A percentile compares a stretch with the other conserved stretches of the same genome.
These are phyloP conservation scores for Fusarium paranaense DNA, from an alignment of 2,329 filamentous ascomycete genomes.

Conservation along the genomic window DNA sequence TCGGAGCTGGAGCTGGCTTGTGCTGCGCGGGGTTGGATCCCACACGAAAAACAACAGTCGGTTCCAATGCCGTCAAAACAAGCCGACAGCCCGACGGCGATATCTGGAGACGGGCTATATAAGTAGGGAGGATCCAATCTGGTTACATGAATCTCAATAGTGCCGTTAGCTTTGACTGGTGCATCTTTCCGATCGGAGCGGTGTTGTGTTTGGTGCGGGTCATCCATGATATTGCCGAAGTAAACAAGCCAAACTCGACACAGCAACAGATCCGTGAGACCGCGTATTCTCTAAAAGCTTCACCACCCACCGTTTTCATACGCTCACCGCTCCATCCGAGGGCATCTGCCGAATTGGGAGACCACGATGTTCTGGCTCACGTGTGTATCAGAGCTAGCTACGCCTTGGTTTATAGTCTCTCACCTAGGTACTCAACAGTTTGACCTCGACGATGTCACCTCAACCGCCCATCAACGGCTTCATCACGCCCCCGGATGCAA, in stretches of 20 bases:
- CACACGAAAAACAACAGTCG: background rate
- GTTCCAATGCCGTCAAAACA: background rate
- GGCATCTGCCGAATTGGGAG: background rate
- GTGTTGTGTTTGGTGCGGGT: background rate
- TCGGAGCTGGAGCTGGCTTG: conserved; percentile 14
- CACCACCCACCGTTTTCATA: background rate
- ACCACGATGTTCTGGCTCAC: background rate
- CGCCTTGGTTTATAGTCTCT: background rate
- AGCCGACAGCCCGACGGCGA: background rate
- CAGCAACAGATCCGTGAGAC: background rate
- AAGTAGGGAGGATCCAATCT: background rate
- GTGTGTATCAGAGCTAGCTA: background rate
- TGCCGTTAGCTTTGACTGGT: background rate
- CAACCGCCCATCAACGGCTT: background rate
- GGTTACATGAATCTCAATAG: background rate
- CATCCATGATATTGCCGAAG: background rate
- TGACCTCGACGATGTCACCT: background rate
- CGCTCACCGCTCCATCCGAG: background rate
- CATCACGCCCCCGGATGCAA: background rate
- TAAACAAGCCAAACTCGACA: conserved; percentile 9
- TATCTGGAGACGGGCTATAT: background rate
- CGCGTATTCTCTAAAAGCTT: conserved; percentile 9
- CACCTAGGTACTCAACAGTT: background rate
- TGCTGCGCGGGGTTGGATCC: conserved; percentile 27
- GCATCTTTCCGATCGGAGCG: background rate